phyloP scores from a whole-genome alignment of 2,329 filamentous ascomycete species.

The Fusarium devonianum region DNA sequence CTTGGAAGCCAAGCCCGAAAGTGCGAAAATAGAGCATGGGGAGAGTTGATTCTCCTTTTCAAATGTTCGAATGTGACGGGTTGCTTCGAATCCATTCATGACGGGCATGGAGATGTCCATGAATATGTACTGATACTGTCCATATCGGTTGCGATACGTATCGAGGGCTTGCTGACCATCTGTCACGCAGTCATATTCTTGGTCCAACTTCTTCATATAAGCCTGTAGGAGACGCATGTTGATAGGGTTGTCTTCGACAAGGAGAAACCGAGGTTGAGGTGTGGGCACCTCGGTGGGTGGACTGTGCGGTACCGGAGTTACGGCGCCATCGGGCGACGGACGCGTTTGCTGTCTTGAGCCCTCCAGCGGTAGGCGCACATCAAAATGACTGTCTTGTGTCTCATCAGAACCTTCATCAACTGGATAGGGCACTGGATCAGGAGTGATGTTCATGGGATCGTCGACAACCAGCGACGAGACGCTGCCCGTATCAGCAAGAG shows the following conservation, averaged over 20 bases:
- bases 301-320: no score
- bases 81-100: slow-evolving; percentile 62
- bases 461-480: no score
- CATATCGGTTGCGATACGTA: slow-evolving; percentile 35
- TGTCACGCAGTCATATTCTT: slow-evolving; percentile 39
- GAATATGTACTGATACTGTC: slow-evolving; percentile 44
- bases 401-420: not conserved
- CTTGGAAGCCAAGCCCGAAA: slow-evolving; percentile 60
- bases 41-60: slow-evolving; percentile 53
- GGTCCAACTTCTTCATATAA: slow-evolving; percentile 47
- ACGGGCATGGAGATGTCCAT: slow-evolving; percentile 66
- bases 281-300: no score
- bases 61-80: slow-evolving; percentile 56
- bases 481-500: no score
- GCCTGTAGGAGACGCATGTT: slow-evolving; percentile 47
- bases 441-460: slow-evolving; percentile 23
- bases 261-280: slow-evolving; percentile 39
- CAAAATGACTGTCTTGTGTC: slow-evolving; percentile 3
- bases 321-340: no score
- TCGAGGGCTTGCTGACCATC: slow-evolving; percentile 48
- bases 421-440: no score
- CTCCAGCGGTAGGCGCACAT: not conserved
- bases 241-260: slow-evolving; percentile 53
- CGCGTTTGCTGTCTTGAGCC: no score
- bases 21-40: slow-evolving; percentile 57